Conservation (phyloP, 805 yeast species). For the Cyberlindnera mrakii region DNA sequence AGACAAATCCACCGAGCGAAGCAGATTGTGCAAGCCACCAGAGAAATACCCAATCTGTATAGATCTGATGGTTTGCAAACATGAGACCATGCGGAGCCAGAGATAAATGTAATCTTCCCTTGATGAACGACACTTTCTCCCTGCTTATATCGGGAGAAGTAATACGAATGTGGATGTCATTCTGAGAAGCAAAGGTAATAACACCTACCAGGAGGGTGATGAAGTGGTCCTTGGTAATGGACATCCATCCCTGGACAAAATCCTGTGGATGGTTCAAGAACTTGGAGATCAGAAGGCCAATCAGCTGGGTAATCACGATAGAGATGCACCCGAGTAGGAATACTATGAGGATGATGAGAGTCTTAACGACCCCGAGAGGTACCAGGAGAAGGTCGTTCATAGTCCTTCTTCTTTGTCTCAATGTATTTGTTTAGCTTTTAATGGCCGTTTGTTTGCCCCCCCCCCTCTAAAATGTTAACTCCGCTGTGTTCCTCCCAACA, state of each 20-base stretch:
- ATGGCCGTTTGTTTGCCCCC: too few relatives aligned
- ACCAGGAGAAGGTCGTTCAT: too few relatives aligned
- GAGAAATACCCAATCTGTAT: slow-evolving; percentile 86
- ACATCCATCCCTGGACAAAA: slow-evolving; percentile 36
- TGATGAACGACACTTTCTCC: slow-evolving; percentile 4
- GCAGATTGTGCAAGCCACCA: slow-evolving; percentile 84
- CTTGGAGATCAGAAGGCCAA: slow-evolving; percentile 25
- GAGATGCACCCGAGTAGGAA: slow-evolving; percentile 33
- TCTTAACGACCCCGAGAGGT: slow-evolving; percentile 10
- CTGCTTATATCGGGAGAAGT: slow-evolving; percentile 34
- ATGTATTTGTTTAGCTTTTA: too few relatives aligned
- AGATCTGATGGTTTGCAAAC: slow-evolving; percentile 89
- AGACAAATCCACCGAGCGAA: slow-evolving; percentile 54
- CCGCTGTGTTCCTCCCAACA: too few relatives aligned
- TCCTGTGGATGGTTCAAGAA: slow-evolving; percentile 27
- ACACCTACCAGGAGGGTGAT: slow-evolving; percentile 47
- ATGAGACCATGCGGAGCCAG: slow-evolving; percentile 51
- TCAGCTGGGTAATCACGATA: slow-evolving; percentile 40
- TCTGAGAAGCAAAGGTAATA: slow-evolving; percentile 37
- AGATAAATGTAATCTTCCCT: slow-evolving; percentile 14
- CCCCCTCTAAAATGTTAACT: too few relatives aligned
- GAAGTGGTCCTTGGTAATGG: slow-evolving; percentile 53
- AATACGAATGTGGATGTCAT: slow-evolving; percentile 45
- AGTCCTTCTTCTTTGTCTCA: too few relatives aligned
- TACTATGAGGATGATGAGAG: slow-evolving; percentile 5